phyloP scores from a whole-genome alignment of 1,139 yeast species.

The Kodamaea plutei region DNA sequence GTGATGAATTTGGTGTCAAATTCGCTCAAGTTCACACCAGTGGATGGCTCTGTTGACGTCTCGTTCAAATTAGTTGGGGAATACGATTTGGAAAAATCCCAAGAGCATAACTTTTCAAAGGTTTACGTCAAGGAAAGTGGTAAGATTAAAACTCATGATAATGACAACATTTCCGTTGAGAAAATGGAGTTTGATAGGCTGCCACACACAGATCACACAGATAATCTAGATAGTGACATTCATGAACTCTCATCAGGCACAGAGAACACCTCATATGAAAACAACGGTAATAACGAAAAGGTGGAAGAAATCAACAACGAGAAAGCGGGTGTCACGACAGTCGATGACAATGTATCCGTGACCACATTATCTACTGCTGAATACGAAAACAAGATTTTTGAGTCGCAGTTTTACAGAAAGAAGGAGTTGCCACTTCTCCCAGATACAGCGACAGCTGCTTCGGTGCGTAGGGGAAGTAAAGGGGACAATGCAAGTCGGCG shows the following conservation, averaged over 20 bases:
- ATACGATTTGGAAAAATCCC: slow-evolving; percentile 50
- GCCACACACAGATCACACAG: neutral
- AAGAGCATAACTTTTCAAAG: slow-evolving; percentile 26
- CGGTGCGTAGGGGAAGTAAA: too few species aligned
- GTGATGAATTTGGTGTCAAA: slow-evolving; percentile 85
- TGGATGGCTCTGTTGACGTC: slow-evolving; percentile 76
- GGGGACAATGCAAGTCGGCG: neutral
- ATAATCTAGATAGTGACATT: neutral
- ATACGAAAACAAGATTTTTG: slow-evolving; percentile 52
- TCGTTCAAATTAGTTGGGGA: slow-evolving; percentile 64
- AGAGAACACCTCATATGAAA: neutral
- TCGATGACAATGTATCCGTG: slow-evolving; percentile 34
- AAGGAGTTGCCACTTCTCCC: slow-evolving; percentile 31
- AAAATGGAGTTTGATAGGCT: neutral
- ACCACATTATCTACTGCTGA: slow-evolving; percentile 49
- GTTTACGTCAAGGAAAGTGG: slow-evolving; percentile 22
- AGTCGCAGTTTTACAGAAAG: slow-evolving; percentile 40
- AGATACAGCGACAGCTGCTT: neutral
- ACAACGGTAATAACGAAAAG: neutral
- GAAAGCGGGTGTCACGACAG: slow-evolving; percentile 1
- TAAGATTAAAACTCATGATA: neutral
- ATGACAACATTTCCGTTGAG: neutral
- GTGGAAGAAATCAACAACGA: neutral
- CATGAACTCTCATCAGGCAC: neutral
- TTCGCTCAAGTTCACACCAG: slow-evolving; percentile 84